Evolutionary conservation across 495 filamentous ascomycete genomes (phyloP).

Genomic region (Talaromyces thailandensis): DNA sequence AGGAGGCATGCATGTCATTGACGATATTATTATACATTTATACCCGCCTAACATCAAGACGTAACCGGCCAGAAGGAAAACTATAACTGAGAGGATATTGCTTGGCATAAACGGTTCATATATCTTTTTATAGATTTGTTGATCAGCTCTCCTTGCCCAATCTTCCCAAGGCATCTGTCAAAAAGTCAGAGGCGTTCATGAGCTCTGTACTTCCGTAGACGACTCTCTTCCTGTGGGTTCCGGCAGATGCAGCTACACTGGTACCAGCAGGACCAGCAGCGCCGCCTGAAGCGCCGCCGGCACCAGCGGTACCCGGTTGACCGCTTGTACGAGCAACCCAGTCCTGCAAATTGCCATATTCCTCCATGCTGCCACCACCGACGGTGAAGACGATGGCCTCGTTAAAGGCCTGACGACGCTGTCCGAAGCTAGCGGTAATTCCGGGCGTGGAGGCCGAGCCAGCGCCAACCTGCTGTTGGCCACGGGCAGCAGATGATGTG

Average conservation of each 20-base stretch:
- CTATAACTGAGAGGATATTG: background rate
- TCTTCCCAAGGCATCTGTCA: conserved; percentile 67
- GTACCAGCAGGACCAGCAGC: conserved; percentile 10
- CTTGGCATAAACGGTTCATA: background rate
- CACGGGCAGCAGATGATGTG: conserved; percentile 49
- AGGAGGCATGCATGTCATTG: background rate
- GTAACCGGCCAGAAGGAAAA: background rate
- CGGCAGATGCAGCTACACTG: conserved; percentile 11
- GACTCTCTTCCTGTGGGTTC: conserved; percentile 55
- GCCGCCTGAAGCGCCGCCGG: conserved; percentile 36
- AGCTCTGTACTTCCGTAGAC: conserved; percentile 95
- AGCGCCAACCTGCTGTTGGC: conserved; percentile 38
- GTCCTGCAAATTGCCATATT: conserved; percentile 96
- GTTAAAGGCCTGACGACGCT: conserved; percentile 84
- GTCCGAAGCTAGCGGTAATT: conserved; percentile 82
- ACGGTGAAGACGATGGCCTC: conserved; percentile 97
- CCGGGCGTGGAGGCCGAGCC: conserved; percentile 38
- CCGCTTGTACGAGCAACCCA: conserved; percentile 75
- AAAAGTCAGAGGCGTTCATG: conserved; percentile 83
- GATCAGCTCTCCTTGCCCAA: conserved; percentile 58
- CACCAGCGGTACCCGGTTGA: conserved; percentile 35
- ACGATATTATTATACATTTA: background rate
- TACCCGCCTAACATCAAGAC: background rate
- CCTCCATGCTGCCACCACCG: conserved; percentile 96
- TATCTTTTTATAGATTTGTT: background rate